Base-by-base conservation (phyloP, 352 stramenopile species). In the Blastocystis sp. region DNA sequence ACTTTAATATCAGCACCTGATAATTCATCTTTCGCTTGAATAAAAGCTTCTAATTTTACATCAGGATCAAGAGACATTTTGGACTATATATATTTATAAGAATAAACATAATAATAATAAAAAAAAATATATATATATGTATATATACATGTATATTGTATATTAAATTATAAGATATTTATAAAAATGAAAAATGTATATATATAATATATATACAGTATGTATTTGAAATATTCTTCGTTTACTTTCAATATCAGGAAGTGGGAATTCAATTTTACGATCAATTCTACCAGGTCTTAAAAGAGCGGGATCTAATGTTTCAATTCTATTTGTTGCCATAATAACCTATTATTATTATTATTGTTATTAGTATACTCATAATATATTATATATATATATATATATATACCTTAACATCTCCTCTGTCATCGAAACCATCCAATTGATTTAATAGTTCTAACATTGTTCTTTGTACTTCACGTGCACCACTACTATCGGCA, bases 381-480 rank as follows among this genome's bases (percentile, higher is more conserved):
- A n/a, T n/a, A n/a, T n/a, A n/a, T n/a, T n/a, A n/a, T n/a, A n/a
- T n/a, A n/a, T n/a, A n/a, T n/a, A n/a, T n/a, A n/a, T n/a, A n/a
- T n/a, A n/a, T n/a, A n/a, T n/a, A n/a, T n/a, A n/a, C 84, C 79
- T 99, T 99, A 47, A 99, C 88, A 67, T 99, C 90, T 7, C 86
- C 86, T 33, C 89, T 79, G 71, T 98, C 90, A 69, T 98, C 91
- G 64, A 99, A 99, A 36, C 93, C 93, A 72, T 99, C 92, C 36
- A 99, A 77, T 74, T 99, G 92, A 73, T 98, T 98, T 6, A 99
- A 73, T 27, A 99, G 77, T 73, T 99, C 92, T 42, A 99, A 78
- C 91, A 99, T 98, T 34, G 92, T 99, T 69, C 92, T 86, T 77
- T 99, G 93, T 67, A 99, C 97, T 75, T 99, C 92, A 55, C 85